Conservation (phyloP, 2,329 filamentous ascomycete species). For the Phaeosphaeriaceae sp. region DNA sequence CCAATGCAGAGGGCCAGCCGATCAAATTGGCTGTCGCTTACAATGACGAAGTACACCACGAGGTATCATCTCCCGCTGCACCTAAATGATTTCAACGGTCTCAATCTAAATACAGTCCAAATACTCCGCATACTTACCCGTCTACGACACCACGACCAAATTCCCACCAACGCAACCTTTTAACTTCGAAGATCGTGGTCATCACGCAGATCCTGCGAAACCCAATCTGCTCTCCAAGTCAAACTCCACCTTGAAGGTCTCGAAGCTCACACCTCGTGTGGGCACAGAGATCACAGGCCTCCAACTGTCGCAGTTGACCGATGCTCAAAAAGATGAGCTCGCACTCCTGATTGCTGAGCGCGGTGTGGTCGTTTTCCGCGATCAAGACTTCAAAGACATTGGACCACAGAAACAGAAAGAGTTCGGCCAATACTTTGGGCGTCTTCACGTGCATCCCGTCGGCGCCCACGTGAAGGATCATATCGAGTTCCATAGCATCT, state of each 20-base stretch:
- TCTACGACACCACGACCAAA: constrained; percentile 46
- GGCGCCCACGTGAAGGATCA: constrained; percentile 36
- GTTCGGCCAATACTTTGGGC: constrained; percentile 56
- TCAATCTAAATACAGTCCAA: constrained; percentile 34
- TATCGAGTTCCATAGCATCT: constrained; percentile 35
- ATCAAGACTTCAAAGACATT: constrained; percentile 57
- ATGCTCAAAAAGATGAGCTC: constrained; percentile 56
- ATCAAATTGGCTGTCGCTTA: constrained; percentile 34
- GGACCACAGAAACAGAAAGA: constrained; percentile 52
- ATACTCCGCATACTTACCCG: constrained; percentile 46
- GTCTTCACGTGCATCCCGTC: constrained; percentile 30
- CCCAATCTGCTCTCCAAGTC: constrained; percentile 49
- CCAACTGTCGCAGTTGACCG: constrained; percentile 54
- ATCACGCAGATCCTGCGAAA: constrained; percentile 53
- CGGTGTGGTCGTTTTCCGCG: constrained; percentile 56
- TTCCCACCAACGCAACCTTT: constrained; percentile 53
- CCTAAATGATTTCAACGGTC: background rate
- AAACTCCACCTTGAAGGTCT: constrained; percentile 31
- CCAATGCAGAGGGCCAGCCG: constrained; percentile 23
- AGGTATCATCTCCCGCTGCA: constrained; percentile 10
- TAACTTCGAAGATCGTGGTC: constrained; percentile 52
- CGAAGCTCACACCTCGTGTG: constrained; percentile 34
- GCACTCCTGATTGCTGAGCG: constrained; percentile 42
- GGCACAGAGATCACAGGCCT: constrained; percentile 42
- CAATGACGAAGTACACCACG: constrained; percentile 26